Evolutionary conservation across 768 basidiomycete genomes (phyloP), one percentile per base, ranked within the genome.

Genomic region (Suillus tomentosus): DNA sequence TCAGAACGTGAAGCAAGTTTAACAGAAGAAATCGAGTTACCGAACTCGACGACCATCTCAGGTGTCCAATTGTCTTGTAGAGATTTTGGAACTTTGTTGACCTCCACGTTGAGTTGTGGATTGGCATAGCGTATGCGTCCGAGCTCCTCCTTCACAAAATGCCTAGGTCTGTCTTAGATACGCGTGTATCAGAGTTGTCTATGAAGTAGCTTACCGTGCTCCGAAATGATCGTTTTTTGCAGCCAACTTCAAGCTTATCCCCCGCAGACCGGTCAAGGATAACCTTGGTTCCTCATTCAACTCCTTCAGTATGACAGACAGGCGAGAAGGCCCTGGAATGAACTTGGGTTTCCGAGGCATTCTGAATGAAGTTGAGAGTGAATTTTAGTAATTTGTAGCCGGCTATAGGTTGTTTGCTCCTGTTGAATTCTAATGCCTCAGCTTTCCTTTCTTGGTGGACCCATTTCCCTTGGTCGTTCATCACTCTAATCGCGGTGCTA

Each of bases 41-140:
- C 76, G 68, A 90, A 87, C 66, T 84, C 82, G 39, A 93, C 64
- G 17, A 80, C 76, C 68, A 92, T 81, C 60, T 87, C 81, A 0
- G 91, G 86, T 61, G 78, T 78, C 88, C 85, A 91, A 1, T 68
- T 71, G 19, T 89, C 88, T 22, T 82, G 74, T 61, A 76, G 74
- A 11, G 80, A 77, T 75, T 90, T 91, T 39, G 74, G 78, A 51
- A 81, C 74, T 64, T 81, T 86, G 66, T 82, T 80, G 0, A 92
- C 84, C 39, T 82, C 76, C 42, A 94, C 87, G 37, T 83, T 79
- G 31, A 94, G 69, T 9, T 79, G 73, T 0, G 92, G 91, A 69
- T 94, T 94, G 1, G 85, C 88, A 73, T 85, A 92, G 13, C 85
- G 88, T 79, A 94, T 90, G 37, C 90, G 81, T 1, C 90, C 90